Percentiles rank a stretch among this genome's conserved stretches.
These are phyloP conservation scores for Trichoderma oligosporum DNA, from an alignment of 2,329 filamentous ascomycete species.

Conservation along the genomic window DNA sequence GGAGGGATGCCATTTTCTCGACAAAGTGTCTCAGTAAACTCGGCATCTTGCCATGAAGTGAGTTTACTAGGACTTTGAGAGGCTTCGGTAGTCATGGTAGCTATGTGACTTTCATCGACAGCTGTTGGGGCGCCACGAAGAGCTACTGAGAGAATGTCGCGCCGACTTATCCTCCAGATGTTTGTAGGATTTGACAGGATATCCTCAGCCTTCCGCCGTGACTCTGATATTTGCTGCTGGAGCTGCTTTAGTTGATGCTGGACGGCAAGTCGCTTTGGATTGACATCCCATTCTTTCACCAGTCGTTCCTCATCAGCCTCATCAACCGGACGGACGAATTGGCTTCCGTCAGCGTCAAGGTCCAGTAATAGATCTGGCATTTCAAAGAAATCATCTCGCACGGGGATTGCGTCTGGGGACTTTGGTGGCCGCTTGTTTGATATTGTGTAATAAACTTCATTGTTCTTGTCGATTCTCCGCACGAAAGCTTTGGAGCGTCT, in stretches of 20 bases:
- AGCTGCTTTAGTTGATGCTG: conserved; percentile 31
- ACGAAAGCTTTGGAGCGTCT: conserved; percentile 27
- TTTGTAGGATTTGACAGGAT: conserved; percentile 26
- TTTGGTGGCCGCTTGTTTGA: conserved; percentile 20
- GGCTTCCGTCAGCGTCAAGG: conserved; percentile 47
- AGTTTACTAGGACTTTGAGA: not conserved
- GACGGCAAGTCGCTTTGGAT: conserved; percentile 26
- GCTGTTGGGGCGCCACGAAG: conserved; percentile 28
- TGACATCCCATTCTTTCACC: conserved; percentile 29
- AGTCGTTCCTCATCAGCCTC: conserved; percentile 35
- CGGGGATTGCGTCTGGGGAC: conserved; percentile 17
- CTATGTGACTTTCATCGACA: not conserved
- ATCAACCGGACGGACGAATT: conserved; percentile 41
- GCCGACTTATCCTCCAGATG: conserved; percentile 39
- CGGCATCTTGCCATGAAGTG: not conserved
- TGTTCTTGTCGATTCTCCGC: conserved; percentile 23
- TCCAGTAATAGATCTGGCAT: conserved; percentile 46
- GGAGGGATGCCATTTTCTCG: conserved; percentile 32
- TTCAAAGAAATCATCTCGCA: conserved; percentile 35
- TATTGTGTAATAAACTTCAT: conserved; percentile 29
- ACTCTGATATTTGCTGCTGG: conserved; percentile 28
- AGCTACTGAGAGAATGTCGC: conserved; percentile 43
- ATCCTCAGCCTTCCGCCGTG: conserved; percentile 28
- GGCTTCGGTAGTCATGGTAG: not conserved
- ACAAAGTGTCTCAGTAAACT: conserved; percentile 24